Evolutionary conservation across 2,329 filamentous ascomycete genomes (phyloP).

Genomic region (Fusarium guadeloupense): DNA sequence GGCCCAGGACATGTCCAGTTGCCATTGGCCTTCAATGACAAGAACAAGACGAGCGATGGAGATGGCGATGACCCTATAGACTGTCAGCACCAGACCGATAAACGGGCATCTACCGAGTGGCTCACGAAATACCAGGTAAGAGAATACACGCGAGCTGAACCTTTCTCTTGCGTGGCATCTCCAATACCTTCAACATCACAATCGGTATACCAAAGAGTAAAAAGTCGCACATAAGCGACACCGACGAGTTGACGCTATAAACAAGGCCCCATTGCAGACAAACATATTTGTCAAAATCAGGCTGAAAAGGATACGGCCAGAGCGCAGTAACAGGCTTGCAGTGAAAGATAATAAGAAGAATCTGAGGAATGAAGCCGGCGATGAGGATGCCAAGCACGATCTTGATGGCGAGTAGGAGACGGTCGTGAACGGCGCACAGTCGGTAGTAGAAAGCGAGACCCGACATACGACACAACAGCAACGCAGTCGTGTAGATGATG

Average conservation of each 20-base stretch:
- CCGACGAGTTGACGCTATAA: constrained; percentile 59
- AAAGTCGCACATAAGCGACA: constrained; percentile 61
- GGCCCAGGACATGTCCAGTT: constrained; percentile 58
- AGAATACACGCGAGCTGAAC: constrained; percentile 58
- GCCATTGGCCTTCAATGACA: constrained; percentile 58
- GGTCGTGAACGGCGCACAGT: constrained; percentile 51
- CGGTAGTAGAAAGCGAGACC: constrained; percentile 62
- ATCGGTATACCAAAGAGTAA: constrained; percentile 61
- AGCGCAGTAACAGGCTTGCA: constrained; percentile 59
- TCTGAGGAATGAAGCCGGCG: constrained; percentile 57
- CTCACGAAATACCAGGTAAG: constrained; percentile 59
- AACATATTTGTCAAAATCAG: constrained; percentile 50
- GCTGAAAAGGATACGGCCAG: constrained; percentile 62
- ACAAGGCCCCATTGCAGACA: constrained; percentile 62
- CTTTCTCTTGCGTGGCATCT: constrained; percentile 56
- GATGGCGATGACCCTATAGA: constrained; percentile 57
- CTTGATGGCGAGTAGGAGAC: constrained; percentile 50
- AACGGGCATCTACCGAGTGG: not conserved
- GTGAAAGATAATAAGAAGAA: constrained; percentile 62
- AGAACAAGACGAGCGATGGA: constrained; percentile 58
- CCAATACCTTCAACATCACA: constrained; percentile 57
- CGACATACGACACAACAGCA: constrained; percentile 60
- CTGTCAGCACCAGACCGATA: constrained; percentile 5
- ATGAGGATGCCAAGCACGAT: constrained; percentile 50
- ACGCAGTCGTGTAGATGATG: constrained; percentile 60